These are phyloP conservation scores for Conticribra guillardii DNA, from an alignment of 108 stramenopile species.

Conservation along the genomic window DNA sequence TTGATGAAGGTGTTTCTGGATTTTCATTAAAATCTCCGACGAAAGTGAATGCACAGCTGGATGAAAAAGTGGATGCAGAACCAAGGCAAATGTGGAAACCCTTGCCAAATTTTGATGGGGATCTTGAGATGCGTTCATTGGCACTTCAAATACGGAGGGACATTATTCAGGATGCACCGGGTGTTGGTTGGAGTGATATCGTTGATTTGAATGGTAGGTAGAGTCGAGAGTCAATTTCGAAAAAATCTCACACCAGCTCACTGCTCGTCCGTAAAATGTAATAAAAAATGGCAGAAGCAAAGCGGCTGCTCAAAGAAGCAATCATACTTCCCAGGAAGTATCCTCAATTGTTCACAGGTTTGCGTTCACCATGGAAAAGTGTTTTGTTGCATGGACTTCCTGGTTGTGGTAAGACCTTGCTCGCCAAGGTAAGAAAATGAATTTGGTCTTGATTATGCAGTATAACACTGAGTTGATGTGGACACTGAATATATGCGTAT, in stretches of 20 bases:
- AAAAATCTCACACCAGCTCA: not conserved
- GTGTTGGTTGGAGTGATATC: conserved; percentile 57
- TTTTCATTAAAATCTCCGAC: conserved; percentile 19
- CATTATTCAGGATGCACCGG: conserved; percentile 51
- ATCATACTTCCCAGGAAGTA: conserved; percentile 65
- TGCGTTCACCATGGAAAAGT: conserved; percentile 74
- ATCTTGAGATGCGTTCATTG: conserved; percentile 53
- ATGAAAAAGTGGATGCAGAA: not conserved
- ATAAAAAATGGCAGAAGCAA: conserved; percentile 48
- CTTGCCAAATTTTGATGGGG: conserved; percentile 61
- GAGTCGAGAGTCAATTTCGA: not conserved
- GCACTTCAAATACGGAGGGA: conserved; percentile 58
- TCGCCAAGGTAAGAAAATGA: conserved; percentile 71
- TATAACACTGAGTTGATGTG: not conserved
- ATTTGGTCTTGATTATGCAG: no score
- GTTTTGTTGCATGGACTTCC: conserved; percentile 79
- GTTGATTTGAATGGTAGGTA: conserved; percentile 41
- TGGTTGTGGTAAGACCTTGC: conserved; percentile 85
- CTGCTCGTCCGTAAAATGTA: no score
- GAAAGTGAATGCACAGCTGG: not conserved
- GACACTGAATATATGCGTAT: not conserved
- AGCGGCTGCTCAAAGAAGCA: conserved; percentile 67
- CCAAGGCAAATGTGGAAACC: conserved; percentile 36
- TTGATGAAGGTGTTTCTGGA: conserved; percentile 16
- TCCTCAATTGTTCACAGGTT: conserved; percentile 78